Evolutionary conservation across 2,329 filamentous ascomycete genomes (phyloP).

Genomic region (Cladosporium sp.): DNA sequence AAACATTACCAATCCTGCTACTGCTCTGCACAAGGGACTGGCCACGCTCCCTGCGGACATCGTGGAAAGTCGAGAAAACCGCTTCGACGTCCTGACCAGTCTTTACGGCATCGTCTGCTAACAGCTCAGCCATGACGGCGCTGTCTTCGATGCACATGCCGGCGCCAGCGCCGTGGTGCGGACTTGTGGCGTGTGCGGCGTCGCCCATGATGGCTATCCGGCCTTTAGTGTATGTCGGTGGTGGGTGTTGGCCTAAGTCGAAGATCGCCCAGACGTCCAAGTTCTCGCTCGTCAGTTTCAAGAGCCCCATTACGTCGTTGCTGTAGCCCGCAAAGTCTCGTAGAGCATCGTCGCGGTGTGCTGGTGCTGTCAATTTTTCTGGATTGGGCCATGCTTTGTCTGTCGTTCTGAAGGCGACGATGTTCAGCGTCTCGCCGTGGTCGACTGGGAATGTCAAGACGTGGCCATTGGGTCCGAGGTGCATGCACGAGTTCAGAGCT

Average conservation of each 20-base stretch:
- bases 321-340: constrained; percentile 43
- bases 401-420: constrained; percentile 46
- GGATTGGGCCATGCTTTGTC: constrained; percentile 11
- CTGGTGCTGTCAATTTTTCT: constrained; percentile 28
- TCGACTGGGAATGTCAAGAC: constrained; percentile 60
- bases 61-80: constrained; percentile 39
- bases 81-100: constrained; percentile 23
- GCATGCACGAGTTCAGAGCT: constrained; percentile 21
- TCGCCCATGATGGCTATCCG: constrained; percentile 49
- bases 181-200: constrained; percentile 51
- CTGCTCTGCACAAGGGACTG: constrained; percentile 44
- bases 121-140: constrained; percentile 25
- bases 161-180: constrained; percentile 38
- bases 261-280: constrained; percentile 21
- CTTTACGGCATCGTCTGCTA: constrained; percentile 20
- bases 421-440: constrained; percentile 54
- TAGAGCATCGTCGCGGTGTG: constrained; percentile 38
- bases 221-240: constrained; percentile 35
- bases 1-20: constrained; percentile 37
- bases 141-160: constrained; percentile 30
- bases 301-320: constrained; percentile 32
- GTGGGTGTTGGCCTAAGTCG: constrained; percentile 14
- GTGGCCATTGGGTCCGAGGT: constrained; percentile 53
- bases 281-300: constrained; percentile 32
- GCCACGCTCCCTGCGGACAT: constrained; percentile 37